Percentiles rank a stretch among this genome's conserved stretches.
Conservation (phyloP, 768 basidiomycete genomes). For the Kwoniella sp. region DNA sequence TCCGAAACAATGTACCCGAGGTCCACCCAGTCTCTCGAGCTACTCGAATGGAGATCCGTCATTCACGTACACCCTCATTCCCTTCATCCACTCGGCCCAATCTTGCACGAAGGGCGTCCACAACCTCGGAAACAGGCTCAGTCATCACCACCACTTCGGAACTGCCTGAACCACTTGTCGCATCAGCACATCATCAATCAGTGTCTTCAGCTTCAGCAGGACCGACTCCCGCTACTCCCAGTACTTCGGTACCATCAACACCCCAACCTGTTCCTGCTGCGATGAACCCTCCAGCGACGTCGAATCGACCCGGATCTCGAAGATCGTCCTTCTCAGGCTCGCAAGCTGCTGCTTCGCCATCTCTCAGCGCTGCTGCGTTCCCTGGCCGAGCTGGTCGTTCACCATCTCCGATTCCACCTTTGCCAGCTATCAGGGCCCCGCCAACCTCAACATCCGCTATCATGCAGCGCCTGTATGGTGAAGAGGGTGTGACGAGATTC, state of each 20-base stretch:
- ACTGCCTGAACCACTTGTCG: slow-evolving; percentile 59
- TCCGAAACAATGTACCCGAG: slow-evolving; percentile 78
- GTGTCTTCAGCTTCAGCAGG: slow-evolving; percentile 14
- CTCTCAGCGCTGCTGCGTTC: slow-evolving; percentile 34
- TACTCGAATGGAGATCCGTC: slow-evolving; percentile 60
- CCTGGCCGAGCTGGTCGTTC: slow-evolving; percentile 46
- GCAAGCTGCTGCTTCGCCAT: slow-evolving; percentile 49
- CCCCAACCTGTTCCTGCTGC: slow-evolving; percentile 30
- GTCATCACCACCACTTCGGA: slow-evolving; percentile 63
- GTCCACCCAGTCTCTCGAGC: slow-evolving; percentile 90
- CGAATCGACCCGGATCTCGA: slow-evolving; percentile 45
- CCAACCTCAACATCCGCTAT: slow-evolving; percentile 56
- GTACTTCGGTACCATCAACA: slow-evolving; percentile 48
- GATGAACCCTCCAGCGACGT: slow-evolving; percentile 53
- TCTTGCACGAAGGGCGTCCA: slow-evolving; percentile 70
- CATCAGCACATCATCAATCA: slow-evolving; percentile 39
- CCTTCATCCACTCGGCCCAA: slow-evolving; percentile 53
- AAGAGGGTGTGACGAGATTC: slow-evolving; percentile 93
- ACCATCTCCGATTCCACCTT: slow-evolving; percentile 60
- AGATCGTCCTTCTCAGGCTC: slow-evolving; percentile 53
- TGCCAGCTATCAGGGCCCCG: slow-evolving; percentile 83
- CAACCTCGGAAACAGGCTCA: slow-evolving; percentile 74
- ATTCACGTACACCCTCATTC: slow-evolving; percentile 55
- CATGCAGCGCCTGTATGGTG: slow-evolving; percentile 84
- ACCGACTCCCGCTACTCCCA: slow-evolving; percentile 54